Percentiles rank a stretch among this genome's conserved stretches.
Conservation (phyloP, 1,284 basidiomycete species). For the Caloboletus firmus region DNA sequence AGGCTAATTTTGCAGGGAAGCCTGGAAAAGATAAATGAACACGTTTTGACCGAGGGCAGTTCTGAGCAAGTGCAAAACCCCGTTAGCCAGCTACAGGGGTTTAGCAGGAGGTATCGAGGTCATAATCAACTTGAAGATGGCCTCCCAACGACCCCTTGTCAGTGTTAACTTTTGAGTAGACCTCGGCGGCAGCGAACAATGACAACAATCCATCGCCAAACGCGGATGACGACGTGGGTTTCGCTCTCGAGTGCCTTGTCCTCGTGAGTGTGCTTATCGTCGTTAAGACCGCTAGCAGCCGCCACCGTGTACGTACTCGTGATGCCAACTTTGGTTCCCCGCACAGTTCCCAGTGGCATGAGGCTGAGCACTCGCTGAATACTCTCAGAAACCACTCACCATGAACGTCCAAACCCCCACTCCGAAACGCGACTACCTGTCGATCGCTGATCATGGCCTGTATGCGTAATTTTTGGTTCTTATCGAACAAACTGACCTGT, state of each 20-base stretch:
- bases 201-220: background rate
- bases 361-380: background rate
- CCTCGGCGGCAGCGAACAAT: background rate
- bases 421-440: conserved; percentile 52
- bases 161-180: background rate
- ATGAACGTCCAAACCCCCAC: conserved; percentile 40
- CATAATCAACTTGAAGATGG: background rate
- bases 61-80: background rate
- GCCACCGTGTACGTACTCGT: conserved; percentile 6
- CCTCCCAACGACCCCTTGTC: background rate
- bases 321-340: conserved; percentile 10
- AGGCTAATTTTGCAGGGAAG: background rate
- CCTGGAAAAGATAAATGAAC: conserved; percentile 1
- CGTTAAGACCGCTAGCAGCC: background rate
- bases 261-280: background rate
- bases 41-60: conserved; percentile 1
- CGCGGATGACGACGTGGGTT: too few species aligned
- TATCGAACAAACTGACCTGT: conserved; percentile 8
- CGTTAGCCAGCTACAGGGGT: background rate
- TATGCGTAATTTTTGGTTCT: conserved; percentile 40
- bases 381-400: conserved; percentile 8
- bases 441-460: conserved; percentile 73
- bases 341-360: background rate
- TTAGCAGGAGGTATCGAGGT: background rate
- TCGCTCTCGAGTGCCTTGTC: background rate